Conservation (phyloP, 805 yeast species). For the Kazachstania taianensis region DNA sequence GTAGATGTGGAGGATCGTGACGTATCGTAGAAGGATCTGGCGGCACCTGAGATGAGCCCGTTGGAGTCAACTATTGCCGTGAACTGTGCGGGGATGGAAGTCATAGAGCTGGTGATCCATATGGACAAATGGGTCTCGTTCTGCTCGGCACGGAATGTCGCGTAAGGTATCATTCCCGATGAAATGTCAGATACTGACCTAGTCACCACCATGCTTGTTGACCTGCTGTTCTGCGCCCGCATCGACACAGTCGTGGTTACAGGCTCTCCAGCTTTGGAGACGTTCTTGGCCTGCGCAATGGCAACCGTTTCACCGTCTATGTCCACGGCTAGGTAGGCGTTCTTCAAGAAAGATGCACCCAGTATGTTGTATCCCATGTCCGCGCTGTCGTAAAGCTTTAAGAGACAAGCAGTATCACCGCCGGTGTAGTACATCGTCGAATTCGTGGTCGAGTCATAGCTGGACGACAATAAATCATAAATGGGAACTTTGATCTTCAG, state of each 20-base stretch:
- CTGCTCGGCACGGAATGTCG: slow-evolving; percentile 28
- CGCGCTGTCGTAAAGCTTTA: slow-evolving; percentile 41
- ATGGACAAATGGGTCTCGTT: slow-evolving; percentile 2
- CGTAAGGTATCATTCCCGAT: slow-evolving; percentile 44
- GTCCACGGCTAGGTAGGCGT: slow-evolving; percentile 53
- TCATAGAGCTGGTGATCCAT: slow-evolving; percentile 6
- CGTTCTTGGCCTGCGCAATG: slow-evolving; percentile 36
- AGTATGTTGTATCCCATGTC: slow-evolving; percentile 41
- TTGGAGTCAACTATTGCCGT: slow-evolving; percentile 26
- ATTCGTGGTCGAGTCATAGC: slow-evolving; percentile 26
- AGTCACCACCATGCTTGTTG: background rate
- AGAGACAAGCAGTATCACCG: slow-evolving; percentile 48
- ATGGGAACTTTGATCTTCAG: slow-evolving; percentile 42
- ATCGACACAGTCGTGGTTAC: background rate
- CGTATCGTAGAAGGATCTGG: slow-evolving; percentile 26
- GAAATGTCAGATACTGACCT: slow-evolving; percentile 18
- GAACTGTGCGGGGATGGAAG: slow-evolving; percentile 20
- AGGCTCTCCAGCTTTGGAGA: background rate
- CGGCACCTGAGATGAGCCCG: slow-evolving; percentile 25
- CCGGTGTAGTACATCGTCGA: slow-evolving; percentile 37
- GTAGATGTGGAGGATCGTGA: slow-evolving; percentile 12
- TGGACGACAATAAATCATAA: slow-evolving; percentile 34
- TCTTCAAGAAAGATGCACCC: slow-evolving; percentile 48
- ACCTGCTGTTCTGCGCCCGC: background rate
- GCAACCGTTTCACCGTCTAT: slow-evolving; percentile 47